Conservation (phyloP, 2,329 filamentous ascomycete genomes). For the Leptographium flavum region DNA sequence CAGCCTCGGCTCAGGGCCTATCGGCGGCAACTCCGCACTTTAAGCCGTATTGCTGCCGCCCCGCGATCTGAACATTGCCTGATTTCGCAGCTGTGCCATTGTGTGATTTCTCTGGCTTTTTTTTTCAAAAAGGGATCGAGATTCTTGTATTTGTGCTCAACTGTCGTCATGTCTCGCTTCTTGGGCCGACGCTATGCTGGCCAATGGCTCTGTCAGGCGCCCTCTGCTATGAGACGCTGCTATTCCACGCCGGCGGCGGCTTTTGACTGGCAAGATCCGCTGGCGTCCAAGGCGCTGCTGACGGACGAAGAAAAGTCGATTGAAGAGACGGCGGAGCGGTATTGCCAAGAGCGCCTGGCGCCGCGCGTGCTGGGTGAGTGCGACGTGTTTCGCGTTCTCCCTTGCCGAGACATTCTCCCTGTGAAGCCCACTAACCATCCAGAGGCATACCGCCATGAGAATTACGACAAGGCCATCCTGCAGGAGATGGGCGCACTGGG, state of each 20-base stretch:
- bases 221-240: constrained; percentile 3
- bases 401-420: neutral
- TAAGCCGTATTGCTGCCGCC: neutral
- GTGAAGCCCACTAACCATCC: neutral
- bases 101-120: neutral
- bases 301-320: constrained; percentile 89
- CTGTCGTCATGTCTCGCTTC: constrained; percentile 8
- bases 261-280: constrained; percentile 89
- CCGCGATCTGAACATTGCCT: neutral
- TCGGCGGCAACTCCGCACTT: neutral
- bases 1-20: neutral
- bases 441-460: constrained; percentile 53
- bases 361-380: constrained; percentile 73
- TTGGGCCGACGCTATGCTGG: constrained; percentile 6
- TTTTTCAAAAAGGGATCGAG: no score
- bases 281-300: constrained; percentile 58
- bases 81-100: no score
- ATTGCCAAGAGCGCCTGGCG: constrained; percentile 80
- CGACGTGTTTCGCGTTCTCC: no score
- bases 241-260: constrained; percentile 6
- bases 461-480: constrained; percentile 68
- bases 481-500: constrained; percentile 79
- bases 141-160: no score
- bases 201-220: constrained; percentile 7
- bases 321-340: constrained; percentile 77